Evolutionary conservation across 441 rosid species (phyloP), one percentile per base, ranked within the genome.

Genomic region (Croton laevigatus): DNA sequence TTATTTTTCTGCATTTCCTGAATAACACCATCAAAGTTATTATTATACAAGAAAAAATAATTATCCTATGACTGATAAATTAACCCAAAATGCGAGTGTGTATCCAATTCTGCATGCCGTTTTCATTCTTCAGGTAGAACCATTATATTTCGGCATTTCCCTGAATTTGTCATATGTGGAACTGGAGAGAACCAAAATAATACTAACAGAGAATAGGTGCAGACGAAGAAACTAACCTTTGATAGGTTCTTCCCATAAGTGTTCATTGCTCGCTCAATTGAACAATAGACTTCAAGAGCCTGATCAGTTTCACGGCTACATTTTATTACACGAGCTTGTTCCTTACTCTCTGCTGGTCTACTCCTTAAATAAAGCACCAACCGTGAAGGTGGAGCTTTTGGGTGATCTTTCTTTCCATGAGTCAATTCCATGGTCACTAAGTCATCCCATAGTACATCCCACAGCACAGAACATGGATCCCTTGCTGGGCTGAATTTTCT

Each of bases 401-500:
- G 88, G 45, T 70, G 80, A 78, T 95, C 97, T 69, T 91, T 93
- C 85, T 95, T 93, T 84, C 97, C 97, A 44, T 79, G 83, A 73
- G 85, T 86, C 78, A 95, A 81, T 79, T 95, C 96, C 98, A 95
- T 93, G 9, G 89, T 93, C 70, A 80, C 80, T 73, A 93, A 80
- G 79, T 95, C 95, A 79, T 76, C 27, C 73, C 73, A 78, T 19
- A 69, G 45, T 68, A 77, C 77, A 78, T 78, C 98, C 99, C 99
- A 94, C 81, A 90, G 75, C 65, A 92, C 89, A 4, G 93, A 92
- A 74, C 98, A 94, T 38, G 98, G 96, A 81, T 94, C 99, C 81
- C 92, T 89, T 38, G 91, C 93, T 12, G 97, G 98, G 73, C 80
- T 88, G 79, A 89, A 94, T 82, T 90, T 94, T 79, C 94, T 87